Percentiles rank a stretch among this genome's conserved stretches.
These are phyloP conservation scores for Bruguiera hainesii DNA, from an alignment of 441 rosid species.

Conservation along the genomic window DNA sequence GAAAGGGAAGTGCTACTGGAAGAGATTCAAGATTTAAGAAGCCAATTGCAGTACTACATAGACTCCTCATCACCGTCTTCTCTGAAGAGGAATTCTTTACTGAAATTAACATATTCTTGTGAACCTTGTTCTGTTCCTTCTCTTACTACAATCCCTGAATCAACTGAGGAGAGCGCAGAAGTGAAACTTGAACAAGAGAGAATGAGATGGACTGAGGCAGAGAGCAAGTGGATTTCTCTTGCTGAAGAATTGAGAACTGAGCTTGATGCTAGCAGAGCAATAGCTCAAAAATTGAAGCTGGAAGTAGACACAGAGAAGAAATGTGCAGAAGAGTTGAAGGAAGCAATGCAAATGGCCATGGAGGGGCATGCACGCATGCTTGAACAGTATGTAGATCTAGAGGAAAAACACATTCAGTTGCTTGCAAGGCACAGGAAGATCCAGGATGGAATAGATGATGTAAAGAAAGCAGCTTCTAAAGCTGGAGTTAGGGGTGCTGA, in stretches of 20 bases:
- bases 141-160: slow-evolving; percentile 55
- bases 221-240: slow-evolving; percentile 93
- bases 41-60: slow-evolving; percentile 70
- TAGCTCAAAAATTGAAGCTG: slow-evolving; percentile 59
- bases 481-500: slow-evolving; percentile 97
- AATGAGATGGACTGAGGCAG: slow-evolving; percentile 70
- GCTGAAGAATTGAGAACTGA: slow-evolving; percentile 78
- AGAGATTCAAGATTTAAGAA: slow-evolving; percentile 89
- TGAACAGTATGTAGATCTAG: slow-evolving; percentile 95
- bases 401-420: slow-evolving; percentile 88
- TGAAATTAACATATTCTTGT: slow-evolving; percentile 55
- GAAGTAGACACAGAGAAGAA: slow-evolving; percentile 79
- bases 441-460: slow-evolving; percentile 89
- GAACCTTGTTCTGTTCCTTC: slow-evolving; percentile 42
- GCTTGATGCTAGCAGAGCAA: slow-evolving; percentile 55
- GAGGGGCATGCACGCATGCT: slow-evolving; percentile 93
- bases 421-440: slow-evolving; percentile 91
- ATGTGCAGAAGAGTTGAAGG: slow-evolving; percentile 79
- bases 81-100: slow-evolving; percentile 49
- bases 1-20: slow-evolving; percentile 93
- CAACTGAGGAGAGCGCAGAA: slow-evolving; percentile 50
- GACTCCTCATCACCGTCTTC: slow-evolving; percentile 60
- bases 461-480: slow-evolving; percentile 86
- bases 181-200: slow-evolving; percentile 66
- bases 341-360: slow-evolving; percentile 97